A percentile compares a stretch with the other conserved stretches of the same genome.
Conservation (phyloP, 1,284 basidiomycete species). For the Taiwanofungus camphoratus region DNA sequence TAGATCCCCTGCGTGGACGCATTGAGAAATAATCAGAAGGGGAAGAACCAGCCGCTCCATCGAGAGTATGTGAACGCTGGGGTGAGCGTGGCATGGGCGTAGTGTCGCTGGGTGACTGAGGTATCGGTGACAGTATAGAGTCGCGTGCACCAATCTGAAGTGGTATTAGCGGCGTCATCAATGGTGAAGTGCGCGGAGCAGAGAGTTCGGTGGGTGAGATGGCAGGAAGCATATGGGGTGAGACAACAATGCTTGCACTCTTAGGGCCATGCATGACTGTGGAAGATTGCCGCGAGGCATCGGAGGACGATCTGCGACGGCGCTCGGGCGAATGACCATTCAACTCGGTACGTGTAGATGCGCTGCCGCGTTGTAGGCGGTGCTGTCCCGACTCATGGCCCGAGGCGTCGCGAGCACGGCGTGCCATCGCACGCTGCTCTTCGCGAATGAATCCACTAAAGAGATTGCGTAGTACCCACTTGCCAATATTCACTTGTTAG, state of each 20-base stretch:
- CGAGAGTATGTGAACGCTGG: slow-evolving; percentile 14
- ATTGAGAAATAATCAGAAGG: slow-evolving; percentile 47
- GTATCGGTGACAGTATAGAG: slow-evolving; percentile 27
- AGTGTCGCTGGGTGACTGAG: slow-evolving; percentile 30
- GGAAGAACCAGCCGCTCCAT: slow-evolving; percentile 6
- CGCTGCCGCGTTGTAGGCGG: slow-evolving; percentile 22
- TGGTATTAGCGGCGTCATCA: slow-evolving; percentile 55
- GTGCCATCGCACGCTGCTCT: slow-evolving; percentile 39
- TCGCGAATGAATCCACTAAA: slow-evolving; percentile 68
- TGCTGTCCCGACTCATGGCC: slow-evolving; percentile 18
- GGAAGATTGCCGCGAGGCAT: slow-evolving; percentile 19
- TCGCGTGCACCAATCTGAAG: slow-evolving; percentile 29
- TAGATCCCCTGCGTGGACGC: slow-evolving; percentile 39
- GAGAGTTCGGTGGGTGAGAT: slow-evolving; percentile 43
- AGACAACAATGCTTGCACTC: slow-evolving; percentile 40
- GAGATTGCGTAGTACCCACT: slow-evolving; percentile 73
- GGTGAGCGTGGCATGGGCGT: slow-evolving; percentile 26
- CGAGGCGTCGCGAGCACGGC: slow-evolving; percentile 30
- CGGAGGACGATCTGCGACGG: slow-evolving; percentile 29
- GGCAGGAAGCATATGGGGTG: slow-evolving; percentile 63
- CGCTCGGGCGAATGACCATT: slow-evolving; percentile 18
- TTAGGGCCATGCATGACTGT: slow-evolving; percentile 5
- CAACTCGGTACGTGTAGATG: slow-evolving; percentile 28
- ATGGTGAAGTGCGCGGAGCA: slow-evolving; percentile 41
- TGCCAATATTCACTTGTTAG: slow-evolving; percentile 68